Conservation (phyloP, 177 flowering plant genomes). For the Tripterygium wilfordii region DNA sequence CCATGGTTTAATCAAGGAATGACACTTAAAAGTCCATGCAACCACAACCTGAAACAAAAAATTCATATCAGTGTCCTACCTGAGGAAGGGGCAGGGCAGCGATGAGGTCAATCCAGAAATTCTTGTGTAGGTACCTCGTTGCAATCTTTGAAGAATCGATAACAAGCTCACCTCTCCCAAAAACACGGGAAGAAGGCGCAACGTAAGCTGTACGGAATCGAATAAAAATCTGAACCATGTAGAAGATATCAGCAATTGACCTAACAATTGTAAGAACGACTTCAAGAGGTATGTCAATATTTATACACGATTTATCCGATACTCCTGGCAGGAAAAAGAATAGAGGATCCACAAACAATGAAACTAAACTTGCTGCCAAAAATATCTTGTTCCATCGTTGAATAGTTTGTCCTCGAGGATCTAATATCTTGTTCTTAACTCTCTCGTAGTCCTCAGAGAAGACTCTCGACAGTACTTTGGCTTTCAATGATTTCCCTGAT, state of each 20-base stretch:
- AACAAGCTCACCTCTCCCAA: slow-evolving; percentile 96
- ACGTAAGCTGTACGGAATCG: slow-evolving; percentile 80
- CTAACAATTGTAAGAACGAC: slow-evolving; percentile 51
- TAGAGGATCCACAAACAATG: slow-evolving; percentile 86
- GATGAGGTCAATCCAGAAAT: slow-evolving; percentile 69
- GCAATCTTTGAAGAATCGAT: slow-evolving; percentile 76
- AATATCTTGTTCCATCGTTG: slow-evolving; percentile 82
- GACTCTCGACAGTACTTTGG: slow-evolving; percentile 80
- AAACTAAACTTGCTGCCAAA: slow-evolving; percentile 67
- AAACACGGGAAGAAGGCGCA: slow-evolving; percentile 93
- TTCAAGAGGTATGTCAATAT: slow-evolving; percentile 50
- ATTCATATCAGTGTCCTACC: slow-evolving; percentile 55
- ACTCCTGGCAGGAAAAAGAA: slow-evolving; percentile 74
- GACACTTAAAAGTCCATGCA: background rate
- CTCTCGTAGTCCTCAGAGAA: slow-evolving; percentile 91
- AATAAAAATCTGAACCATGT: slow-evolving; percentile 58
- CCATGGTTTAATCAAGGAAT: too few relatives aligned
- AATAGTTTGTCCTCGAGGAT: slow-evolving; percentile 71
- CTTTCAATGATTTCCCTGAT: slow-evolving; percentile 45
- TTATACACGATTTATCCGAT: slow-evolving; percentile 44
- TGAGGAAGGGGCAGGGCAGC: slow-evolving; percentile 96
- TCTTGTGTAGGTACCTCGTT: slow-evolving; percentile 44
- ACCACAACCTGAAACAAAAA: background rate
- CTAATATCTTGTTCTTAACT: slow-evolving; percentile 62
- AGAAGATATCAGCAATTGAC: slow-evolving; percentile 67